Percentiles rank a stretch among this genome's conserved stretches.
These are phyloP conservation scores for Linnemannia exigua DNA, from an alignment of 192 early-diverging fungal genomes.

Conservation along the genomic window DNA sequence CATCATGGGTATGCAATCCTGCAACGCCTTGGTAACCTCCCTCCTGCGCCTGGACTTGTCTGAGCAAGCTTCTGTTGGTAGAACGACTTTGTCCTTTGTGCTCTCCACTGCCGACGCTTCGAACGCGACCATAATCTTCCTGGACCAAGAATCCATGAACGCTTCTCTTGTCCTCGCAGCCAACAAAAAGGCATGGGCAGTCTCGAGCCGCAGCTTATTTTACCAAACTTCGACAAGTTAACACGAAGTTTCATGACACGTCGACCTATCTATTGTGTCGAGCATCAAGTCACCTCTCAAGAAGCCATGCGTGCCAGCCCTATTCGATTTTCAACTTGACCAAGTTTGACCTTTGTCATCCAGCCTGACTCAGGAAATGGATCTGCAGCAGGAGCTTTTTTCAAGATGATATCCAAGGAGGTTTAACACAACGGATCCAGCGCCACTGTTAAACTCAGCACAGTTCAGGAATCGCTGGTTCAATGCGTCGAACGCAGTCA, in stretches of 20 bases:
- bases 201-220: slow-evolving; percentile 8
- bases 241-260: slow-evolving; percentile 30
- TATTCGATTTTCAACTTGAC: slow-evolving; percentile 28
- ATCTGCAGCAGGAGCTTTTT: not conserved
- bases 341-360: slow-evolving; percentile 19
- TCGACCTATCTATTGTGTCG: slow-evolving; percentile 36
- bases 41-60: slow-evolving; percentile 40
- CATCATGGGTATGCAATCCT: slow-evolving; percentile 50
- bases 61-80: slow-evolving; percentile 26
- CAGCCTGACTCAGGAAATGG: slow-evolving; percentile 5
- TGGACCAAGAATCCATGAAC: slow-evolving; percentile 33
- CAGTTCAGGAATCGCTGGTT: slow-evolving; percentile 15
- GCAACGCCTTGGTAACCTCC: slow-evolving; percentile 46
- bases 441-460: slow-evolving; percentile 11
- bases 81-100: slow-evolving; percentile 14
- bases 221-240: slow-evolving; percentile 35
- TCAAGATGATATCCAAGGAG: slow-evolving; percentile 6
- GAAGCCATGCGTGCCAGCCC: slow-evolving; percentile 26
- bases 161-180: not conserved
- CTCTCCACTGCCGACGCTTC: slow-evolving; percentile 14
- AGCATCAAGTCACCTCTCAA: slow-evolving; percentile 35
- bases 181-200: slow-evolving; percentile 1
- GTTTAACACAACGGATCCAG: slow-evolving; percentile 9
- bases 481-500: not conserved
- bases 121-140: slow-evolving; percentile 24